These are phyloP conservation scores for Lactifluus piperatus DNA, from an alignment of 768 basidiomycete species.

Conservation along the genomic window DNA sequence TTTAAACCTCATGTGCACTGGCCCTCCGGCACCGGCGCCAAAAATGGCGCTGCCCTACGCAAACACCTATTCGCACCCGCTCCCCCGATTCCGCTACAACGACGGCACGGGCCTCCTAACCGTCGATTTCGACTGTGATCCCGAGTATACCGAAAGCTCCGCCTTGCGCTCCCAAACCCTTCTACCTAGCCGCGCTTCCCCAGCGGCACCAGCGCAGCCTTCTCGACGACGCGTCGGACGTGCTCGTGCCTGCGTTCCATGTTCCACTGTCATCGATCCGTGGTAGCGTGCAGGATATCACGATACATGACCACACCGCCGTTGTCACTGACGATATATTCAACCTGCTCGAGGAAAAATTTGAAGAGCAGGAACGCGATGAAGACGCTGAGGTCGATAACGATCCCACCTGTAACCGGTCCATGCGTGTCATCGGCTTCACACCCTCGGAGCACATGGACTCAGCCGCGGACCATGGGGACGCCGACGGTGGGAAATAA, in stretches of 20 bases:
- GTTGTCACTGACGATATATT: constrained; percentile 21
- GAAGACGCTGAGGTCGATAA: constrained; percentile 78
- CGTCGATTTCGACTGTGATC: constrained; percentile 54
- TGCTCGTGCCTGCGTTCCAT: constrained; percentile 52
- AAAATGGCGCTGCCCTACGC: constrained; percentile 68
- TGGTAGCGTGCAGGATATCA: constrained; percentile 22
- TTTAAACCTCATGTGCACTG: constrained; percentile 42
- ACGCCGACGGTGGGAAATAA: constrained; percentile 41
- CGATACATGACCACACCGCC: constrained; percentile 13
- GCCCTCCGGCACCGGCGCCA: constrained; percentile 74
- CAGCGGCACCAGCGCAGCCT: constrained; percentile 58
- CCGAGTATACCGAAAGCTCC: constrained; percentile 40
- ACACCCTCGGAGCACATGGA: constrained; percentile 31
- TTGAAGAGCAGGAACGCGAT: constrained; percentile 67
- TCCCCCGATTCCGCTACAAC: constrained; percentile 60
- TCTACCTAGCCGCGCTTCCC: constrained; percentile 59
- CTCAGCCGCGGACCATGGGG: constrained; percentile 31
- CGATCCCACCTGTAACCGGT: constrained; percentile 46
- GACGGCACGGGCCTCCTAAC: constrained; percentile 47
- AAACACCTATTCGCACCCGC: constrained; percentile 66
- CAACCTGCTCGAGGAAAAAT: constrained; percentile 69
- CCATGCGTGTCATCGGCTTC: constrained; percentile 46
- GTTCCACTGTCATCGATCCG: constrained; percentile 47
- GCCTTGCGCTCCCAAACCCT: constrained; percentile 52
- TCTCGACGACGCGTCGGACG: constrained; percentile 60